Percentiles rank a stretch among this genome's conserved stretches.
Conservation (phyloP, 1,139 yeast species). For the Insectozyma bohioensis region DNA sequence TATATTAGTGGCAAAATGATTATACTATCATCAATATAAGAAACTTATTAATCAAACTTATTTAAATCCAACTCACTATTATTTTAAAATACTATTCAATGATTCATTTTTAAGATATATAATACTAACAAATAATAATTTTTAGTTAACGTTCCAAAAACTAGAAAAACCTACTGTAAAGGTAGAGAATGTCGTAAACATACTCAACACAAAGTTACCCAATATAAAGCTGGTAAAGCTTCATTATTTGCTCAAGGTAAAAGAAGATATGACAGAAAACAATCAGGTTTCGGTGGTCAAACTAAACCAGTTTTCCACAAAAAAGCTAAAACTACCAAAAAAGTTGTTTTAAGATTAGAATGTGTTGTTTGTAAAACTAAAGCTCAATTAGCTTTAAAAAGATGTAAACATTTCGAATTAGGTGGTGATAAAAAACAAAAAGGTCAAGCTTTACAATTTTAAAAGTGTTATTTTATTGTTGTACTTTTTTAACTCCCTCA, state of each 20-base stretch:
- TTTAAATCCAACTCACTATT: too few species aligned
- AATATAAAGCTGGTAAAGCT: conserved; percentile 99
- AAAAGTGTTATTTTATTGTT: conserved; percentile 31
- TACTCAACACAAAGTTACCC: conserved; percentile 99
- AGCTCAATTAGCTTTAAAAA: conserved; percentile 96
- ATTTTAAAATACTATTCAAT: too few species aligned
- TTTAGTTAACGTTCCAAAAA: conserved; percentile 99
- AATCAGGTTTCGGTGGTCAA: conserved; percentile 99
- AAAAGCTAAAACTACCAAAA: conserved; percentile 99
- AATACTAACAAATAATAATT: conserved; percentile 40
- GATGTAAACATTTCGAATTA: conserved; percentile 99
- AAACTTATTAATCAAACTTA: too few species aligned
- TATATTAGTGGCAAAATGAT: too few species aligned
- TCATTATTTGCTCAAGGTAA: conserved; percentile 99
- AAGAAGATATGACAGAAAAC: conserved; percentile 99
- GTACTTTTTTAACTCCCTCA: too few species aligned
- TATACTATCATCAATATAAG: too few species aligned
- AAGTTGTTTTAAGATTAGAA: conserved; percentile 99
- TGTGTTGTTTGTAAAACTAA: conserved; percentile 98
- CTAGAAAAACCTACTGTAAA: conserved; percentile 99
- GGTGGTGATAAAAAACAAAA: conserved; percentile 99
- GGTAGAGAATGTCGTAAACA: conserved; percentile 99
- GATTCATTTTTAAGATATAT: too few species aligned
- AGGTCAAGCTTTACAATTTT: conserved; percentile 98
- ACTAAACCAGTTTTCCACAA: conserved; percentile 99